phyloP scores from a whole-genome alignment of 208 protist genomes.

The Trypanosoma melophagium region DNA sequence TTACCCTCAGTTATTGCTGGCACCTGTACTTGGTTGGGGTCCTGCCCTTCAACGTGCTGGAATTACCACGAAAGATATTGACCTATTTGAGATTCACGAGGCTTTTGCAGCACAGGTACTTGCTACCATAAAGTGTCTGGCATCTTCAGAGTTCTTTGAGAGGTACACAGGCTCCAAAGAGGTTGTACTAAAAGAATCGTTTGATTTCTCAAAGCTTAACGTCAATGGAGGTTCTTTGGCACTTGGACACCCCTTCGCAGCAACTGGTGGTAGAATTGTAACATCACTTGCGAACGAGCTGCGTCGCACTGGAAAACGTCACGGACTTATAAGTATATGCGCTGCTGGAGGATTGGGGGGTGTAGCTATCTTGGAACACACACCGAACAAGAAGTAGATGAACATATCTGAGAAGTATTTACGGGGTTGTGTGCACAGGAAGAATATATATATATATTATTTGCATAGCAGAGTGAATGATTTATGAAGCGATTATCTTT shows the following conservation, averaged over 20 bases:
- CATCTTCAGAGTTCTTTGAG: conserved; percentile 74
- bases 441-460: conserved; percentile 14
- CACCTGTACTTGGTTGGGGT: conserved; percentile 81
- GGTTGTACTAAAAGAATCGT: conserved; percentile 40
- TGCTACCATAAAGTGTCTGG: conserved; percentile 68
- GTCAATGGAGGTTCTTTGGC: conserved; percentile 80
- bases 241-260: conserved; percentile 87
- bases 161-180: conserved; percentile 36
- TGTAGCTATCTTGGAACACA: conserved; percentile 73
- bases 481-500: too few relatives aligned
- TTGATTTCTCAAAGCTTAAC: conserved; percentile 79
- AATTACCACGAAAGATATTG: conserved; percentile 73
- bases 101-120: conserved; percentile 89
- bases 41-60: conserved; percentile 64
- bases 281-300: conserved; percentile 79
- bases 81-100: conserved; percentile 89
- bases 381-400: conserved; percentile 25
- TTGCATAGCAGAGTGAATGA: too few relatives aligned
- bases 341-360: conserved; percentile 83
- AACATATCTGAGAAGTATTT: not conserved
- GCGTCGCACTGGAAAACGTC: conserved; percentile 67
- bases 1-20: conserved; percentile 85
- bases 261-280: conserved; percentile 81
- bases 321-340: conserved; percentile 86
- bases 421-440: not conserved